Conservation (phyloP, 2,329 filamentous ascomycete species). For the Aspergillus hortae region DNA sequence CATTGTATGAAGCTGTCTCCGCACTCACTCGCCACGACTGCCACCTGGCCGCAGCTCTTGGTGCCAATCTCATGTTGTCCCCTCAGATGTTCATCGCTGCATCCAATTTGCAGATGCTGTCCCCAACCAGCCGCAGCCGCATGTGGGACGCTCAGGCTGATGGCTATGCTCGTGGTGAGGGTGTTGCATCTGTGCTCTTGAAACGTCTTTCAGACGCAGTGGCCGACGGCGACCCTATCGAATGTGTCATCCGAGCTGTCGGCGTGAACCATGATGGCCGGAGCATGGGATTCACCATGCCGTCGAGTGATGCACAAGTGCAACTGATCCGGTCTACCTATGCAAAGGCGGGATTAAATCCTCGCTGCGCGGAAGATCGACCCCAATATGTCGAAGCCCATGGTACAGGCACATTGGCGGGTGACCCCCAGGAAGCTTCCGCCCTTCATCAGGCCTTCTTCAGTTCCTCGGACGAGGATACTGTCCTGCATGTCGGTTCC, state of each 20-base stretch:
- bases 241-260: constrained; percentile 35
- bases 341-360: constrained; percentile 35
- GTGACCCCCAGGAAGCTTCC: constrained; percentile 28
- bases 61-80: constrained; percentile 25
- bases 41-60: constrained; percentile 20
- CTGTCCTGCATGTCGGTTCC: constrained; percentile 25
- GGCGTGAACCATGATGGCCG: constrained; percentile 36
- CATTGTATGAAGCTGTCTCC: constrained; percentile 33
- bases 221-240: constrained; percentile 43
- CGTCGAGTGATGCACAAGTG: constrained; percentile 35
- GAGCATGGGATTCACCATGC: constrained; percentile 35
- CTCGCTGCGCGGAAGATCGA: constrained; percentile 20
- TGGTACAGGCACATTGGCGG: constrained; percentile 40
- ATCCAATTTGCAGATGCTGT: constrained; percentile 43
- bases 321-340: constrained; percentile 40
- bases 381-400: constrained; percentile 46
- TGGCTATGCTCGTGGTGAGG: constrained; percentile 54
- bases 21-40: constrained; percentile 27
- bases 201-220: constrained; percentile 51
- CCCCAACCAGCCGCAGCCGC: constrained; percentile 47
- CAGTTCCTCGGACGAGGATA: not conserved
- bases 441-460: constrained; percentile 25
- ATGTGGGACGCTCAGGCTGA: constrained; percentile 47
- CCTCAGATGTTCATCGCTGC: constrained; percentile 31
- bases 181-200: constrained; percentile 48